Evolutionary conservation across 495 filamentous ascomycete genomes (phyloP).

Genomic region (Penicillium paradoxum): DNA sequence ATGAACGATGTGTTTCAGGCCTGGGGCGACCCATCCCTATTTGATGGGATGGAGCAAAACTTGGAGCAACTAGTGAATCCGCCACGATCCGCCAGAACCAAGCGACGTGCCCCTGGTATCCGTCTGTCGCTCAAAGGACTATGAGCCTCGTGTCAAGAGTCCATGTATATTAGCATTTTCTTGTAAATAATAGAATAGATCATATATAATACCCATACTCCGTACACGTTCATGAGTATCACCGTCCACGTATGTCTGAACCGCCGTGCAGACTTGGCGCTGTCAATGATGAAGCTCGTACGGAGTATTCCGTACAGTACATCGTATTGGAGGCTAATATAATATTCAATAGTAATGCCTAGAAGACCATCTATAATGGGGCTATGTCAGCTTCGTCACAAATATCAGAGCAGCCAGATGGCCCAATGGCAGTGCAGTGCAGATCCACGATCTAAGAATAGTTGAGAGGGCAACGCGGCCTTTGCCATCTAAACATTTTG

Average conservation of each 20-base stretch:
- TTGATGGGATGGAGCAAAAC: constrained; percentile 17
- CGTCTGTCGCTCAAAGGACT: constrained; percentile 3
- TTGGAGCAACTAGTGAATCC: constrained; percentile 25
- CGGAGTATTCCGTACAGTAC: no score
- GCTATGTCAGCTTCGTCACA: not conserved
- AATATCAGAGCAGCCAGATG: not conserved
- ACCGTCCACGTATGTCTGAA: not conserved
- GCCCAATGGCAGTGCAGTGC: constrained; percentile 9
- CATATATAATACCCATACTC: constrained; percentile 5
- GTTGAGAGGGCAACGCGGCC: constrained; percentile 36
- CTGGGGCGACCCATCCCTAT: constrained; percentile 32
- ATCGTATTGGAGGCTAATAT: not conserved
- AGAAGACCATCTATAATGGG: not conserved
- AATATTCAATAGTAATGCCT: not conserved
- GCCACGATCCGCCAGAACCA: constrained; percentile 13
- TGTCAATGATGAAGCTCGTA: no score
- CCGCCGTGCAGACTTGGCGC: not conserved
- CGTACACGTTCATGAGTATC: not conserved
- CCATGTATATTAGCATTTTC: constrained; percentile 7
- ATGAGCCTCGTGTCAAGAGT: not conserved
- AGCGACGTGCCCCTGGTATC: constrained; percentile 7
- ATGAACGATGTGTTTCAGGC: constrained; percentile 28
- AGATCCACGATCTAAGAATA: constrained; percentile 32
- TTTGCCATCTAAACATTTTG: constrained; percentile 18
- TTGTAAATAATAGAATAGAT: constrained; percentile 6